Base-by-base conservation (phyloP, 2,329 filamentous ascomycete species). In the Aspergillus alliaceus region DNA sequence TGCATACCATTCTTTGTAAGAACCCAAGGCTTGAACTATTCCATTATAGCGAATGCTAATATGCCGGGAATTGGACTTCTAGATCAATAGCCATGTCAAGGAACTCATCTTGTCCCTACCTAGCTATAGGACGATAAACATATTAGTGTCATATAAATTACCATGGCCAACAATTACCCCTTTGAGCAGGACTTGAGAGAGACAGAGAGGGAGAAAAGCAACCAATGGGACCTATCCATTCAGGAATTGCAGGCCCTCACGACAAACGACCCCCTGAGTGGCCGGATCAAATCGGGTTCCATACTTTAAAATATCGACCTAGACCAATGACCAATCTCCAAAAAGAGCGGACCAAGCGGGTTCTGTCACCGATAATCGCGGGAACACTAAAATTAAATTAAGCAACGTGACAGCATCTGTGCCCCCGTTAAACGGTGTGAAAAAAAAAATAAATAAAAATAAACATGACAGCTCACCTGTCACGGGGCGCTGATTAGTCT, bases 251-350 rank as follows among this genome's bases (percentile, higher is more conserved):
- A 29, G 9, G 22, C 44, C 25, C 44, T 22, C 0, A 20, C 2
- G 12, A 18, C 44, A 44, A 24, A 22, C 25, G 14, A 7, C 3
- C 29, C 29, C 51, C 40, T 47, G 37, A 53, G 29, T 53, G 51
- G 51, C 27, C 51, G 51, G 51, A 35, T 8, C 29, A 47, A 27
- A 53, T 44, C 51, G 40, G 29, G 39, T 53, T 53, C 51, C 37
- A 46, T 29, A 22, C 50, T 24, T 52, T 27, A 39, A 27, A 20
- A 18, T 32, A 18, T 6, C 12, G 5, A 4, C 1, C 12, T 29
- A 2, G 11, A 15, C 47, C 47, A 37, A 35, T 50, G 20, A 35
- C 27, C 27, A 14, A 11, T 6, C 6, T n/a, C 1, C 22, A 9
- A n/a, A 42, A 2, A n/a, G 11, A 25, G 14, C 14, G 40, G 40